Conservation (phyloP, 768 basidiomycete species). For the Boletales sp. region DNA sequence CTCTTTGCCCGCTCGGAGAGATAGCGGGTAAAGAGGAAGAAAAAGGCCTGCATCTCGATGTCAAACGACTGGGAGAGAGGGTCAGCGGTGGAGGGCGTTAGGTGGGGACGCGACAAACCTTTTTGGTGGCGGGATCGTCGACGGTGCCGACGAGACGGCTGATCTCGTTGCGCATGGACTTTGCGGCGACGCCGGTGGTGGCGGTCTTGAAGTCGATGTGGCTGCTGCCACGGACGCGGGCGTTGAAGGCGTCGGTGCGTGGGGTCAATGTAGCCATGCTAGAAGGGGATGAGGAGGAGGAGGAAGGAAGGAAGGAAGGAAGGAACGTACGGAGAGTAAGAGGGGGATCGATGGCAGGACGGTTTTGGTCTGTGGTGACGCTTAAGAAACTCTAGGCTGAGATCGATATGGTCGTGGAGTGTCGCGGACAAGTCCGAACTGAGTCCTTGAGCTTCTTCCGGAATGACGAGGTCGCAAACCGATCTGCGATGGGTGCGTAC, state of each 20-base stretch:
- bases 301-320: not conserved
- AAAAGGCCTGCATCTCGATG: slow-evolving; percentile 82
- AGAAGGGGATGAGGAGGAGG: slow-evolving; percentile 15
- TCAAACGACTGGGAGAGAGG: slow-evolving; percentile 55
- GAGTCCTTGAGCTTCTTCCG: slow-evolving; percentile 23
- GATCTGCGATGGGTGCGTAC: slow-evolving; percentile 14
- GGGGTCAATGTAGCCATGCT: slow-evolving; percentile 57
- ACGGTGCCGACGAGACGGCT: slow-evolving; percentile 87
- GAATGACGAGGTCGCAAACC: slow-evolving; percentile 29
- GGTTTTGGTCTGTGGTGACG: slow-evolving; percentile 61
- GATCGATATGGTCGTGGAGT: slow-evolving; percentile 31
- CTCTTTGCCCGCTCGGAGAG: slow-evolving; percentile 63
- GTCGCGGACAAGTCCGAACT: slow-evolving; percentile 34
- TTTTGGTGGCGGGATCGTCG: slow-evolving; percentile 74
- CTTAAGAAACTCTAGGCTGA: slow-evolving; percentile 44
- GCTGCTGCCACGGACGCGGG: slow-evolving; percentile 70
- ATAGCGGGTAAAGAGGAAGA: slow-evolving; percentile 80
- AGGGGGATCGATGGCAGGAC: too few species aligned
- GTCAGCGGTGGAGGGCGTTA: slow-evolving; percentile 15
- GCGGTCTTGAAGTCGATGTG: slow-evolving; percentile 99
- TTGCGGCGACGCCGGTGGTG: slow-evolving; percentile 88
- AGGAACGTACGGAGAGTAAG: too few species aligned
- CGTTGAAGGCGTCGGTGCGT: slow-evolving; percentile 62
- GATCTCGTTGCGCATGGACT: slow-evolving; percentile 98
- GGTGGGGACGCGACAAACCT: slow-evolving; percentile 44